Evolutionary conservation across 1,139 yeast species (phyloP).

Genomic region (Pneumocystis jirovecii): DNA sequence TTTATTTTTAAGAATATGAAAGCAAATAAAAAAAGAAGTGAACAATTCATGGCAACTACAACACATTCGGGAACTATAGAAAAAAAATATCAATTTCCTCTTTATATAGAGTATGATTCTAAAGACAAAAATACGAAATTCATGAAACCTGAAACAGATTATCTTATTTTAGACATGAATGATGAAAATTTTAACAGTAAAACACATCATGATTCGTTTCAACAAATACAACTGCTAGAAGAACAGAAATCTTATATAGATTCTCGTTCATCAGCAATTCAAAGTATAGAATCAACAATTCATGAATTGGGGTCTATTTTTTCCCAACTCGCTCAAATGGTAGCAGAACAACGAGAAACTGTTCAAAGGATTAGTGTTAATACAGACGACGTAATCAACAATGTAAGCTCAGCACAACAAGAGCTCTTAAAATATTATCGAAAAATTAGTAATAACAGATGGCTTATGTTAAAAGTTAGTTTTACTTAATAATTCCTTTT

Average conservation of each 20-base stretch:
- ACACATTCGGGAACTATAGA: background rate
- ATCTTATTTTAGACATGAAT: slow-evolving; percentile 1
- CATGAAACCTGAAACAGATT: slow-evolving; percentile 8
- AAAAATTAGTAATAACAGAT: slow-evolving; percentile 73
- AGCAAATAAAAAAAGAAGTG: slow-evolving; percentile 67
- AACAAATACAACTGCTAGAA: slow-evolving; percentile 46
- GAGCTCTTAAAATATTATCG: slow-evolving; percentile 83
- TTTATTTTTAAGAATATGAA: slow-evolving; percentile 40
- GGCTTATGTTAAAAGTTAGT: slow-evolving; percentile 57
- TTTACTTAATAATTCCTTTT: background rate
- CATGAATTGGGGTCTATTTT: slow-evolving; percentile 92
- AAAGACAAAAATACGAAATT: background rate
- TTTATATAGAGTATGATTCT: background rate
- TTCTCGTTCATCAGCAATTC: slow-evolving; percentile 80
- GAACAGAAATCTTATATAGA: slow-evolving; percentile 62
- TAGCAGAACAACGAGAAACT: slow-evolving; percentile 90
- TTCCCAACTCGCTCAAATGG: slow-evolving; percentile 93
- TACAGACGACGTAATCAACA: slow-evolving; percentile 81
- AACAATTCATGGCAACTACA: slow-evolving; percentile 41
- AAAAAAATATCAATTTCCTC: background rate
- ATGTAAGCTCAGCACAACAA: slow-evolving; percentile 86
- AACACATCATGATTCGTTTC: slow-evolving; percentile 45
- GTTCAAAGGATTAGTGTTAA: slow-evolving; percentile 83
- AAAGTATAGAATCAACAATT: slow-evolving; percentile 86
- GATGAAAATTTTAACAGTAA: background rate